Percentiles rank a stretch among this genome's conserved stretches.
phyloP scores from a whole-genome alignment of 768 basidiomycete genomes.

The Amyloporia xantha region DNA sequence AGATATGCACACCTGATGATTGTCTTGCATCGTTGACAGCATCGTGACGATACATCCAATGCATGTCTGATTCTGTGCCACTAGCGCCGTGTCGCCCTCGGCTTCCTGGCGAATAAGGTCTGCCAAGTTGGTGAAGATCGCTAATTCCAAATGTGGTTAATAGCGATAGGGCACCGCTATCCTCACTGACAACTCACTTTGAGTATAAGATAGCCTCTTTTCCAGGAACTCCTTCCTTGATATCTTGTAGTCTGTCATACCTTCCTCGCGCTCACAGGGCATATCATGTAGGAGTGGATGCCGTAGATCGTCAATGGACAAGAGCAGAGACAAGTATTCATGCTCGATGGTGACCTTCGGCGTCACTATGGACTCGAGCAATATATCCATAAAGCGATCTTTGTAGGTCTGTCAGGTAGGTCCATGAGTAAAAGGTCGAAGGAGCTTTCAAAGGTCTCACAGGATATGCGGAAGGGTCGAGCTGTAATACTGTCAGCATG shows the following conservation, averaged over 20 bases:
- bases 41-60: slow-evolving; percentile 37
- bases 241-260: slow-evolving; percentile 15
- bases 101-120: slow-evolving; percentile 26
- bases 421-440: too few relatives aligned
- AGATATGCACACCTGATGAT: slow-evolving; percentile 37
- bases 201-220: slow-evolving; percentile 32
- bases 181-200: slow-evolving; percentile 25
- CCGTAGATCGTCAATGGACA: slow-evolving; percentile 48
- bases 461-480: slow-evolving; percentile 55
- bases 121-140: slow-evolving; percentile 39
- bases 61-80: slow-evolving; percentile 31
- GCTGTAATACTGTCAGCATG: slow-evolving; percentile 45
- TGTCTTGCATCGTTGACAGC: slow-evolving; percentile 46
- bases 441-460: too few relatives aligned
- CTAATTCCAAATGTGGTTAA: slow-evolving; percentile 27
- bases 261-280: slow-evolving; percentile 16
- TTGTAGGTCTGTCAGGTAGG: slow-evolving; percentile 33
- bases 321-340: slow-evolving; percentile 48
- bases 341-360: slow-evolving; percentile 45
- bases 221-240: slow-evolving; percentile 21
- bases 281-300: slow-evolving; percentile 43
- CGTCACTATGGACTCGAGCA: slow-evolving; percentile 48
- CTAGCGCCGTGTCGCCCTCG: slow-evolving; percentile 19
- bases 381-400: slow-evolving; percentile 45
- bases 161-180: not conserved